These are phyloP conservation scores for Plenodomus lindquistii DNA, from an alignment of 2,329 filamentous ascomycete genomes.

Conservation along the genomic window DNA sequence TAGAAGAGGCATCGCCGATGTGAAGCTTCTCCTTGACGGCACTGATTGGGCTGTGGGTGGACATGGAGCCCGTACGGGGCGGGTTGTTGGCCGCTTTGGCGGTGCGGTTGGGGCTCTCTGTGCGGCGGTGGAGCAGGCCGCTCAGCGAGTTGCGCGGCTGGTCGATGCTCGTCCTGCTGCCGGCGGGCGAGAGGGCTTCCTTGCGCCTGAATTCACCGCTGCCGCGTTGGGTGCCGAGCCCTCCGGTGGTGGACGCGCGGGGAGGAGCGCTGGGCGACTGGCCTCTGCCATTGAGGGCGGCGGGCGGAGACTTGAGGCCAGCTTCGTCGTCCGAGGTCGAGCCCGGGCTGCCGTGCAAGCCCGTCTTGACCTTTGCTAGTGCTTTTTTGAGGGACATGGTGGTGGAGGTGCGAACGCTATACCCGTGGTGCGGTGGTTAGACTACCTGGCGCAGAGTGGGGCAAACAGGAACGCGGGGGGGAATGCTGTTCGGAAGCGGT, in stretches of 20 bases:
- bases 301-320: conserved; percentile 35
- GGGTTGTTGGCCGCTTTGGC: conserved; percentile 23
- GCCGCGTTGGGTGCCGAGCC: conserved; percentile 28
- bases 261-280: conserved; percentile 32
- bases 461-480: conserved; percentile 27
- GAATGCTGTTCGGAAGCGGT: background rate
- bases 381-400: conserved; percentile 52
- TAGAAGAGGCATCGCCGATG: conserved; percentile 39
- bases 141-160: conserved; percentile 32
- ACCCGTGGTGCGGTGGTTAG: conserved; percentile 29
- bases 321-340: conserved; percentile 40
- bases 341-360: conserved; percentile 32
- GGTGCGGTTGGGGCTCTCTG: conserved; percentile 40
- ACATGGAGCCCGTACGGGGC: conserved; percentile 28
- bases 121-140: conserved; percentile 43
- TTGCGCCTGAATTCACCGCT: conserved; percentile 42
- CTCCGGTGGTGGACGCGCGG: conserved; percentile 25
- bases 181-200: conserved; percentile 30
- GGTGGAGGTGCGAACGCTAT: conserved; percentile 22
- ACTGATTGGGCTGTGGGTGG: conserved; percentile 44
- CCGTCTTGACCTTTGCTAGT: conserved; percentile 48
- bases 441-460: conserved; percentile 33
- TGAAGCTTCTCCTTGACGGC: conserved; percentile 47
- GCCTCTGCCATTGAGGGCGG: conserved; percentile 27
- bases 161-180: conserved; percentile 39